Evolutionary conservation across 176 grass and related monocot species (phyloP).

Genomic region (Aegilops tauschii): DNA sequence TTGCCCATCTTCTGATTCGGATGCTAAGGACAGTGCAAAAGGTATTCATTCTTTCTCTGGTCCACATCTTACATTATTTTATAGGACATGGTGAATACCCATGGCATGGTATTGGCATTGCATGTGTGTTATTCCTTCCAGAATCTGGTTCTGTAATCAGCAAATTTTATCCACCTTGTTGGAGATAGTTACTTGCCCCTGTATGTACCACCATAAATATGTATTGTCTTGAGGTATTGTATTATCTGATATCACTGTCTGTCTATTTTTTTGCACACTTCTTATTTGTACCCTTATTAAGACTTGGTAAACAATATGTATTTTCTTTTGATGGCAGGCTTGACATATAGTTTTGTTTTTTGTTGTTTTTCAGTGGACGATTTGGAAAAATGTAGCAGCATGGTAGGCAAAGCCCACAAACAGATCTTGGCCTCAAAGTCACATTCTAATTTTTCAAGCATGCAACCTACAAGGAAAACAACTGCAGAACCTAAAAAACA

Average conservation of each 20-base stretch:
- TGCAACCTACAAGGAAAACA: slow-evolving; percentile 39
- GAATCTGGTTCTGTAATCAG: background rate
- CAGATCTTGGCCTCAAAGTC: slow-evolving; percentile 32
- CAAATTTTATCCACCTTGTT: slow-evolving; percentile 13
- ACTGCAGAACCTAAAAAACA: slow-evolving; percentile 49
- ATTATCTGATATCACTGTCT: background rate
- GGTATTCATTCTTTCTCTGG: slow-evolving; percentile 39
- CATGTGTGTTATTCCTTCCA: background rate
- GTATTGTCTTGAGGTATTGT: background rate
- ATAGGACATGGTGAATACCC: slow-evolving; percentile 1
- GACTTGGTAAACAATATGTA: slow-evolving; percentile 7
- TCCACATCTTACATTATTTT: slow-evolving; percentile 7
- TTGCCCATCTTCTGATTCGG: slow-evolving; percentile 62
- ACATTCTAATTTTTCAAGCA: slow-evolving; percentile 57
- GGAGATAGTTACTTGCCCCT: background rate
- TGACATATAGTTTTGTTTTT: slow-evolving; percentile 15
- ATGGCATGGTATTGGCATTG: slow-evolving; percentile 11
- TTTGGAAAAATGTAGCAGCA: slow-evolving; percentile 76
- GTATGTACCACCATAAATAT: slow-evolving; percentile 18
- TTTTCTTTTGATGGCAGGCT: background rate
- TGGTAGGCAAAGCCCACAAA: slow-evolving; percentile 66
- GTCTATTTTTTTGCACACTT: background rate
- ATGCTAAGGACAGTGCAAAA: slow-evolving; percentile 59
- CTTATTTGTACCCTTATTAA: slow-evolving; percentile 14
- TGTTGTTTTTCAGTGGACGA: slow-evolving; percentile 77